These are phyloP conservation scores for Somion occarium DNA, from an alignment of 1,284 basidiomycete species.

Conservation along the genomic window DNA sequence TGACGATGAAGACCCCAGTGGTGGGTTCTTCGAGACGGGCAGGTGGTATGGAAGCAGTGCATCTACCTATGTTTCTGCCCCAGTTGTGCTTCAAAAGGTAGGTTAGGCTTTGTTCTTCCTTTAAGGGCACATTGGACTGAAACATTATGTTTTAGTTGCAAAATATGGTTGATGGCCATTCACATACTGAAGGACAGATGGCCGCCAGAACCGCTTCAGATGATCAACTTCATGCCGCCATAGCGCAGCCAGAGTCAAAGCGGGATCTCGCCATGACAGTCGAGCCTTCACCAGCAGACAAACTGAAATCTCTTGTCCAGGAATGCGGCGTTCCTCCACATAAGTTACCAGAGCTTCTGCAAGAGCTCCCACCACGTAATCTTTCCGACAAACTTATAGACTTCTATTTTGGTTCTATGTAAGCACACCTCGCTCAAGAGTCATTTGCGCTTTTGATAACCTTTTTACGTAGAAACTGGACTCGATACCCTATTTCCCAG, in stretches of 20 bases:
- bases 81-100: slow-evolving; percentile 74
- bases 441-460: slow-evolving; percentile 4
- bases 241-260: slow-evolving; percentile 21
- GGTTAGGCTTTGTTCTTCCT: slow-evolving; percentile 12
- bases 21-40: slow-evolving; percentile 75
- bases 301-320: slow-evolving; percentile 76
- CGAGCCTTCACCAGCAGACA: slow-evolving; percentile 72
- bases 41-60: slow-evolving; percentile 83
- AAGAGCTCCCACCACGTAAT: slow-evolving; percentile 77
- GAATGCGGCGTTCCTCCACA: slow-evolving; percentile 89
- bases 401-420: slow-evolving; percentile 76
- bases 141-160: slow-evolving; percentile 45
- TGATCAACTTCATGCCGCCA: slow-evolving; percentile 17
- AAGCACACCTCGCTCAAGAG: slow-evolving; percentile 24
- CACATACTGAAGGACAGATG: slow-evolving; percentile 11
- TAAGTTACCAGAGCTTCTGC: slow-evolving; percentile 84
- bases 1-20: slow-evolving; percentile 69
- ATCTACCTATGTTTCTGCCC: slow-evolving; percentile 71
- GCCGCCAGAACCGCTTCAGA: slow-evolving; percentile 12
- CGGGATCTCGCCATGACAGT: slow-evolving; percentile 30
- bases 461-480: slow-evolving; percentile 70
- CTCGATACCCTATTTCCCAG: slow-evolving; percentile 91
- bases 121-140: slow-evolving; percentile 2
- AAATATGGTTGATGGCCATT: slow-evolving; percentile 42
- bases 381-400: slow-evolving; percentile 73